Percentiles rank a stretch among this genome's conserved stretches.
phyloP scores from a whole-genome alignment of 2,329 filamentous ascomycete genomes.

The Penicillium occitanis region DNA sequence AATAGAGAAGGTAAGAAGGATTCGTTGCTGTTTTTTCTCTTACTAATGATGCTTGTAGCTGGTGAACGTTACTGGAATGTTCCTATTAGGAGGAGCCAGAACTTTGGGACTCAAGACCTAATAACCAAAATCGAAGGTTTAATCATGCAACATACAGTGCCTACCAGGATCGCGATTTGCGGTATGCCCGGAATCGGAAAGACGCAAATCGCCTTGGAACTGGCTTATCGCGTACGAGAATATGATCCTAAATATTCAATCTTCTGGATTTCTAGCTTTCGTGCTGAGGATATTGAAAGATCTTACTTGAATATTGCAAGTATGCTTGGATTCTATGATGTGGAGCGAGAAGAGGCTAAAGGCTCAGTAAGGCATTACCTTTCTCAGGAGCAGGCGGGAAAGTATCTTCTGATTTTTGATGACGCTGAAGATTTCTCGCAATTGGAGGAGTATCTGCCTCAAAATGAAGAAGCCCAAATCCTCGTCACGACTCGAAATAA shows the following conservation, averaged over 20 bases:
- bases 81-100: neutral
- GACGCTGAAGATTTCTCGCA: neutral
- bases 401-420: neutral
- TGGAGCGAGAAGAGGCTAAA: neutral
- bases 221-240: neutral
- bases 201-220: neutral
- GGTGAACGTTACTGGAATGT: neutral
- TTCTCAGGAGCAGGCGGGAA: neutral
- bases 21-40: neutral
- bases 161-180: neutral
- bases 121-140: neutral
- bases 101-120: neutral
- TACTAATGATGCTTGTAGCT: neutral
- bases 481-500: neutral
- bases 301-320: neutral
- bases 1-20: neutral
- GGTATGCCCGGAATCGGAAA: neutral
- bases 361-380: neutral
- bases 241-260: neutral
- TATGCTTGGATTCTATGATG: neutral
- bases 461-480: neutral
- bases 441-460: neutral
- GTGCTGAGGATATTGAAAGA: neutral
- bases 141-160: neutral
- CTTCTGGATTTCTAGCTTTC: neutral